Base-by-base conservation (phyloP, 2,329 filamentous ascomycete species). In the Chrysosphaeria jannelii region DNA sequence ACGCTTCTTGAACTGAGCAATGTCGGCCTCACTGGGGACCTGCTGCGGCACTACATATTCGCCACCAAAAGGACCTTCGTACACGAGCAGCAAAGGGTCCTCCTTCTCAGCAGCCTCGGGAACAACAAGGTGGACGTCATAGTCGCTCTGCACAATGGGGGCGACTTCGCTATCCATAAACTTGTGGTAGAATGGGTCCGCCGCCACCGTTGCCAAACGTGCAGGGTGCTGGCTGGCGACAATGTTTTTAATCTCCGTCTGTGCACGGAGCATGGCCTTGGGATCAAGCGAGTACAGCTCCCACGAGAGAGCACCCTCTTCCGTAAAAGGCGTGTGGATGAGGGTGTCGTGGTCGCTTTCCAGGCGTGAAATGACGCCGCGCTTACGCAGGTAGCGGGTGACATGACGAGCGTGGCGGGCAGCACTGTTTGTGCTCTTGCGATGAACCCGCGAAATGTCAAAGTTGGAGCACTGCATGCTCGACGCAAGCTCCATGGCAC, bases 241-340 rank as follows among this genome's bases (percentile, higher is more conserved):
- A 28, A 85, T 58, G 34, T 59, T 61, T 39, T 62, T 66, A 36
- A 85, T 66, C 35, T 78, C 71, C 5, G 60, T 59, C 36, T 71
- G 67, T 6, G 70, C 71, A 34, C 66, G 65, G 38, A 74, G 62
- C 14, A 60, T 58, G 38, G 78, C 88, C 51, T 85, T 88, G 32
- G 68, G 66, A 35, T 90, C 72, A 18, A 70, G 60, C 5, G 75
- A 74, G 44, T 79, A 90, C 25, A 93, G 58, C 40, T 90, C 69
- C 76, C 79, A 90, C 0, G 67, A 66, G 21, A 71, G 60, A 8
- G 63, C 63, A 17, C 66, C 66, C 21, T 74, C 63, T 23, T 58
- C 52, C 3, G 60, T 57, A 31, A 57, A 58, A 1, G 76, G 74
- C 2, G 78, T 66, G 35, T 81, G 72, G 40, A 93, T 88, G 41